Conservation (phyloP, 2,329 filamentous ascomycete genomes). For the Trichoderma asperellum region DNA sequence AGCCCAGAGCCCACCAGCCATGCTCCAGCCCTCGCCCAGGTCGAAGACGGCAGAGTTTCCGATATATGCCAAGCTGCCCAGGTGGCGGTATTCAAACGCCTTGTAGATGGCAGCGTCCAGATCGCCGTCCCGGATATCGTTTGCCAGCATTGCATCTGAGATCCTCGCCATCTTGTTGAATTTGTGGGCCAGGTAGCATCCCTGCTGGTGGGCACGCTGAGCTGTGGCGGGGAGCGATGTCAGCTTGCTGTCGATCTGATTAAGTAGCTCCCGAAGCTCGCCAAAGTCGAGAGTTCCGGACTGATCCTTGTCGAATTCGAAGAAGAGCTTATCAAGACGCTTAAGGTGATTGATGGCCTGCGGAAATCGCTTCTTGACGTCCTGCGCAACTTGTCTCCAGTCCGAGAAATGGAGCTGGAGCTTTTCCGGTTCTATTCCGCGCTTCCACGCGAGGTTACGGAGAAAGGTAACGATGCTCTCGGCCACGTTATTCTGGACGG, state of each 20-base stretch:
- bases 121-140: slow-evolving; percentile 85
- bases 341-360: slow-evolving; percentile 86
- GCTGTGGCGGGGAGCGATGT: slow-evolving; percentile 94
- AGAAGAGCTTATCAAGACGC: slow-evolving; percentile 87
- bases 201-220: slow-evolving; percentile 95
- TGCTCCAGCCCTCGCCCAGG: slow-evolving; percentile 73
- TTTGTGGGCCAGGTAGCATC: slow-evolving; percentile 88
- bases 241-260: slow-evolving; percentile 92
- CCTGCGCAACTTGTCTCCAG: slow-evolving; percentile 82
- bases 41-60: slow-evolving; percentile 97
- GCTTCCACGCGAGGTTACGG: slow-evolving; percentile 87
- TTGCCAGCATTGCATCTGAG: slow-evolving; percentile 73
- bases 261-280: slow-evolving; percentile 84
- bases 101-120: slow-evolving; percentile 91
- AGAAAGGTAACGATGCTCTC: slow-evolving; percentile 91
- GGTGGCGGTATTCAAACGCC: slow-evolving; percentile 90
- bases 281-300: slow-evolving; percentile 92
- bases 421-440: slow-evolving; percentile 86
- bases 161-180: slow-evolving; percentile 87
- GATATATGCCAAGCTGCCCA: slow-evolving; percentile 91
- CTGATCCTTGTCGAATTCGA: slow-evolving; percentile 89
- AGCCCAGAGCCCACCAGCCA: slow-evolving; percentile 83
- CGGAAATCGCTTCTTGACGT: slow-evolving; percentile 87
- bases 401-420: slow-evolving; percentile 84
- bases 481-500: slow-evolving; percentile 95